phyloP scores from a whole-genome alignment of 73 alveolate species.

The Stentor roeselii region DNA sequence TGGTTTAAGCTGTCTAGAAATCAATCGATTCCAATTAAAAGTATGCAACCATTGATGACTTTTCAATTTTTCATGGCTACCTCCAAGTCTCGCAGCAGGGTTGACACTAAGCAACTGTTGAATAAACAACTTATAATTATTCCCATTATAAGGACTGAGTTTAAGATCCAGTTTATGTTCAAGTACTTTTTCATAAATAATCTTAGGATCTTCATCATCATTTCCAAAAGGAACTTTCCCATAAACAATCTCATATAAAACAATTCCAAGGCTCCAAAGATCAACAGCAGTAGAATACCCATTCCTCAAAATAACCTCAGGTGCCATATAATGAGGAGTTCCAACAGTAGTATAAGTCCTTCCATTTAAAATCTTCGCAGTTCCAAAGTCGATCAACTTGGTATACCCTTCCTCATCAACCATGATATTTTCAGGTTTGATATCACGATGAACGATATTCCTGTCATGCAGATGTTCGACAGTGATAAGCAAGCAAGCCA shows the following conservation, averaged over 20 bases:
- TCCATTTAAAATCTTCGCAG: constrained; percentile 31
- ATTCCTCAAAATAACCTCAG: constrained; percentile 32
- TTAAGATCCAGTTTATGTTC: background rate
- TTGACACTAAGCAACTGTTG: background rate
- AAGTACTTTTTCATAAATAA: constrained; percentile 8
- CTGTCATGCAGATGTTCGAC: constrained; percentile 42
- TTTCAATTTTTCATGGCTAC: constrained; percentile 7
- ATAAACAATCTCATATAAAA: constrained; percentile 15
- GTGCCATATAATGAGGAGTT: constrained; percentile 41
- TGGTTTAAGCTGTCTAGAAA: background rate
- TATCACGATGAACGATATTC: constrained; percentile 40
- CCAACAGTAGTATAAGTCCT: constrained; percentile 35
- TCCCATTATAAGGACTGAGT: background rate
- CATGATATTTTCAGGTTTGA: constrained; percentile 39
- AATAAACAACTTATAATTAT: background rate
- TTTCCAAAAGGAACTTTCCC: constrained; percentile 31
- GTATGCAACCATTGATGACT: background rate
- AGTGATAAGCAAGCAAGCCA: constrained; percentile 20
- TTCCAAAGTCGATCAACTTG: constrained; percentile 33
- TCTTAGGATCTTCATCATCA: constrained; percentile 9
- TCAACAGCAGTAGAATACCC: constrained; percentile 33
- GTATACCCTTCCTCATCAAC: constrained; percentile 37
- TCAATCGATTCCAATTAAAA: constrained; percentile 11
- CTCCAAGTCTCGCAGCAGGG: constrained; percentile 22
- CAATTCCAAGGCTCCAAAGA: constrained; percentile 35